Evolutionary conservation across 306 rosid species (phyloP).

Genomic region (Crotalaria pallida): DNA sequence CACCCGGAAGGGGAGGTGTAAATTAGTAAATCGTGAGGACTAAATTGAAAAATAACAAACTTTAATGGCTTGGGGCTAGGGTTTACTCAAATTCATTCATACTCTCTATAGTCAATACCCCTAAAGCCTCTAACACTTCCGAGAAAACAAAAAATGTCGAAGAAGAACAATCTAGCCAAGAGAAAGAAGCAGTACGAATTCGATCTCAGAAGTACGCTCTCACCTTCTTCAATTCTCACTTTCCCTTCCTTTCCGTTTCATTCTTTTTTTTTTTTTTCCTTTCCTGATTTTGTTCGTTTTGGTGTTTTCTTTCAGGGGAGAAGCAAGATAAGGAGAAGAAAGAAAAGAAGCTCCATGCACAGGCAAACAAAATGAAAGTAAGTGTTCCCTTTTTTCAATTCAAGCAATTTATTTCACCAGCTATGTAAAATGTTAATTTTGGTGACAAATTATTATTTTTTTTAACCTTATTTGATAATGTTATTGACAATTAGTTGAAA

Average conservation of each 20-base stretch:
- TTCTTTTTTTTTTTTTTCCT: background rate
- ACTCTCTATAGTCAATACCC: background rate
- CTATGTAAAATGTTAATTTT: background rate
- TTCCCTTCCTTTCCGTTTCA: background rate
- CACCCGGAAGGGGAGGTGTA: too few species aligned
- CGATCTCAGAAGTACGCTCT: slow-evolving; percentile 61
- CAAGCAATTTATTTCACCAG: background rate
- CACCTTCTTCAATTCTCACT: background rate
- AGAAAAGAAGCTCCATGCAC: slow-evolving; percentile 63
- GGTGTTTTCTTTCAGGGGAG: slow-evolving; percentile 46
- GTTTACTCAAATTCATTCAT: background rate
- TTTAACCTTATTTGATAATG: background rate
- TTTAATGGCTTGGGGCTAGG: background rate
- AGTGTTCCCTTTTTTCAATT: background rate
- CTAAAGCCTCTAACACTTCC: background rate
- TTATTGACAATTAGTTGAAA: slow-evolving; percentile 1
- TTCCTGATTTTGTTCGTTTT: background rate
- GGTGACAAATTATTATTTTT: background rate
- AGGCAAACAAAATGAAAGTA: slow-evolving; percentile 78
- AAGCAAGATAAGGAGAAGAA: slow-evolving; percentile 55
- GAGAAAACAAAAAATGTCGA: slow-evolving; percentile 50
- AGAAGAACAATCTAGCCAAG: slow-evolving; percentile 77
- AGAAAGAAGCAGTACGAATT: slow-evolving; percentile 76
- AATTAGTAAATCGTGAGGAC: background rate
- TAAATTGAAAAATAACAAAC: background rate